phyloP scores from a whole-genome alignment of 192 early-diverging fungal genomes.

The Jimgerdemannia lactiflua region DNA sequence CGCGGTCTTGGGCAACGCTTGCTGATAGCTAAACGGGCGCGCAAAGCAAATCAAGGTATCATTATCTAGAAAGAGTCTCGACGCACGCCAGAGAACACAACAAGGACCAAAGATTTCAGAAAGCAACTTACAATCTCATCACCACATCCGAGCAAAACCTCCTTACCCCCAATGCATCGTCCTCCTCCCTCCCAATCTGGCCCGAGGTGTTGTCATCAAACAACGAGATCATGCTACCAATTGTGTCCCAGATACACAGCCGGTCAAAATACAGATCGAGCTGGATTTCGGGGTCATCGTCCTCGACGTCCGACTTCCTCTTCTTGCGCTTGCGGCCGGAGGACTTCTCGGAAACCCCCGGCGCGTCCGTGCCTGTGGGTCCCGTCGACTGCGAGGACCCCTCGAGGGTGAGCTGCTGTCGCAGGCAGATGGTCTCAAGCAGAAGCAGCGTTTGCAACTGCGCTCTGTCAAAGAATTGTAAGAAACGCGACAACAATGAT shows the following conservation, averaged over 20 bases:
- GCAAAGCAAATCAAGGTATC: too few species aligned
- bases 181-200: neutral
- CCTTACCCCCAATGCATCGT: neutral
- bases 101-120: conserved; percentile 3
- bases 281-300: conserved; percentile 1
- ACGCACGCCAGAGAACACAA: neutral
- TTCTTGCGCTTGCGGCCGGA: conserved; percentile 7
- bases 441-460: conserved; percentile 10
- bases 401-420: neutral
- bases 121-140: neutral
- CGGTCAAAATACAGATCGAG: conserved; percentile 14
- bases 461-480: neutral
- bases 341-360: conserved; percentile 3
- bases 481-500: neutral
- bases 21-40: conserved; percentile 1
- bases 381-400: neutral
- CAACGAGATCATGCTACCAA: neutral
- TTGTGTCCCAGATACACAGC: conserved; percentile 14
- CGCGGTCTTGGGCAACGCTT: conserved; percentile 1
- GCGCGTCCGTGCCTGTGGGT: neutral
- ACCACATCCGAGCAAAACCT: neutral
- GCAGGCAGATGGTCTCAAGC: conserved; percentile 7
- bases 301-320: neutral
- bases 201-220: neutral
- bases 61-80: too few species aligned